Percentiles rank a stretch among this genome's conserved stretches.
Evolutionary conservation across 164 flowering plant species (phyloP).

Genomic region (Euptelea pleiosperma): DNA sequence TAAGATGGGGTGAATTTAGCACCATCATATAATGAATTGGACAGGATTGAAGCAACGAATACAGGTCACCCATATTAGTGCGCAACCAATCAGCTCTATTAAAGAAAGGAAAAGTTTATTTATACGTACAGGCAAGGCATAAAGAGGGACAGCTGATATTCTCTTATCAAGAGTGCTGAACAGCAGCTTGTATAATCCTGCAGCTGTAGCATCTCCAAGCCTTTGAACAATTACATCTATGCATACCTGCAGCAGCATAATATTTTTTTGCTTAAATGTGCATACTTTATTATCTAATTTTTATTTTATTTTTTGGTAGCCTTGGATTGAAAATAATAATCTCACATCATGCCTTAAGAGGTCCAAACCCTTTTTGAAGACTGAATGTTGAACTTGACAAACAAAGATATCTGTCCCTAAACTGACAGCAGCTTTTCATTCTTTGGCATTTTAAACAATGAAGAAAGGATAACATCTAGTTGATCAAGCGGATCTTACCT

Average conservation of each 20-base stretch:
- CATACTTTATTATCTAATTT: no score
- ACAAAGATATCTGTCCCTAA: not conserved
- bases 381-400: not conserved
- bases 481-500: slow-evolving; percentile 36
- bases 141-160: slow-evolving; percentile 58
- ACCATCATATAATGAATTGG: not conserved
- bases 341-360: no score
- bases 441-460: not conserved
- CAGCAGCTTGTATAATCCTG: slow-evolving; percentile 82
- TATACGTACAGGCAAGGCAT: slow-evolving; percentile 79
- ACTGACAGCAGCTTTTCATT: not conserved
- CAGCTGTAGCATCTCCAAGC: slow-evolving; percentile 98
- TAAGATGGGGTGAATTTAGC: no score
- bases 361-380: not conserved
- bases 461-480: not conserved
- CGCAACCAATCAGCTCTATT: not conserved
- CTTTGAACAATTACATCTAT: slow-evolving; percentile 93
- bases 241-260: slow-evolving; percentile 58
- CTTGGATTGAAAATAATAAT: no score
- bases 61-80: not conserved
- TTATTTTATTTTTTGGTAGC: no score
- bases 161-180: slow-evolving; percentile 49
- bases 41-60: not conserved
- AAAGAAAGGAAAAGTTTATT: not conserved
- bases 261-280: not conserved